phyloP scores from a whole-genome alignment of 345 rosid genomes.

The Adansonia digitata region DNA sequence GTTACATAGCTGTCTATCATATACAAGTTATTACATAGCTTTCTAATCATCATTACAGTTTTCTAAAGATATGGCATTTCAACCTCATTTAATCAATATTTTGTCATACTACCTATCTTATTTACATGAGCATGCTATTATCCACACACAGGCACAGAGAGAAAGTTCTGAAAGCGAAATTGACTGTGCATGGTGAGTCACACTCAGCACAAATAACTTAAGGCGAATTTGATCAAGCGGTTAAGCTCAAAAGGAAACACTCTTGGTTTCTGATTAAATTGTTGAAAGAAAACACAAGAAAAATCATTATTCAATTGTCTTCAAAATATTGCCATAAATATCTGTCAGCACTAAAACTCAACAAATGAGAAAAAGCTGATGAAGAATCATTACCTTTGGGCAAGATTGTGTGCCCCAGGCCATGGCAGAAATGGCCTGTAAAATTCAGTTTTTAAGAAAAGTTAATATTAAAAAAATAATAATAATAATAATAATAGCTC shows the following conservation, averaged over 20 bases:
- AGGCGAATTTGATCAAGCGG: not conserved
- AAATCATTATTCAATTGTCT: not conserved
- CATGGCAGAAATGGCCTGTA: conserved; percentile 92
- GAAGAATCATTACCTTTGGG: conserved; percentile 61
- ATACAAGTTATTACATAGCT: not conserved
- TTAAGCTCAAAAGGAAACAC: not conserved
- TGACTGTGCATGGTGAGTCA: not conserved
- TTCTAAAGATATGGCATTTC: not conserved
- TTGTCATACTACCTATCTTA: not conserved
- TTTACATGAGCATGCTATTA: not conserved
- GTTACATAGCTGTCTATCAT: not conserved
- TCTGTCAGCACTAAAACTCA: not conserved
- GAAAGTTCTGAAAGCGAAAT: not conserved
- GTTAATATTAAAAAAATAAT: not conserved
- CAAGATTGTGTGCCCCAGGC: conserved; percentile 97
- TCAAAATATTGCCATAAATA: not conserved
- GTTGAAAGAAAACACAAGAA: not conserved
- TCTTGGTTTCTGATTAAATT: not conserved
- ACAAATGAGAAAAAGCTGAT: not conserved
- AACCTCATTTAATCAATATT: not conserved
- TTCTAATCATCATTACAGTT: not conserved
- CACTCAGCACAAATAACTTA: not conserved
- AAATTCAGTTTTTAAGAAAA: not conserved
- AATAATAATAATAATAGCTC: not conserved
- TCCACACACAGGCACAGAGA: not conserved